phyloP scores from a whole-genome alignment of 805 yeast genomes.

The Candida succiphila region DNA sequence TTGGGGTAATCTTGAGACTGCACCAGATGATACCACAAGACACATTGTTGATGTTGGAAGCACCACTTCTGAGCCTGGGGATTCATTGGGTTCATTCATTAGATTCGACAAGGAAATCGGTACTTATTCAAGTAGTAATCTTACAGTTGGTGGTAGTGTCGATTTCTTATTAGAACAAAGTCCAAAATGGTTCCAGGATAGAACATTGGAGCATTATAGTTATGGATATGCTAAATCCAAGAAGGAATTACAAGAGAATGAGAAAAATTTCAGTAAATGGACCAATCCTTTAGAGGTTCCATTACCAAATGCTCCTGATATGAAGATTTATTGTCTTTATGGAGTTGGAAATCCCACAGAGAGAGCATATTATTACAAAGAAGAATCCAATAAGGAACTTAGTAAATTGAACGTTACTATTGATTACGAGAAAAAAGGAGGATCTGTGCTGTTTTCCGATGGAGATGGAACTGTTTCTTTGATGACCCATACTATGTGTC shows the following conservation, averaged over 20 bases:
- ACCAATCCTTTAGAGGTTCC: constrained; percentile 89
- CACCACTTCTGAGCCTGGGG: constrained; percentile 6
- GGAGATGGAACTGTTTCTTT: constrained; percentile 96
- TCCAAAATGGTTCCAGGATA: constrained; percentile 65
- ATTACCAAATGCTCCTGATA: constrained; percentile 86
- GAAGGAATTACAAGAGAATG: constrained; percentile 52
- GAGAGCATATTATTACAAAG: constrained; percentile 79
- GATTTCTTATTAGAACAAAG: constrained; percentile 53
- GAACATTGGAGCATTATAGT: constrained; percentile 66
- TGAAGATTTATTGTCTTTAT: constrained; percentile 82
- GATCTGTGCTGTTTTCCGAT: constrained; percentile 75
- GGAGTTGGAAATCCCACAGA: constrained; percentile 98
- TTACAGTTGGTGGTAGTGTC: constrained; percentile 60
- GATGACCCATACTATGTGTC: constrained; percentile 82
- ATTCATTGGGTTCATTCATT: constrained; percentile 58
- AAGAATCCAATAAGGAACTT: constrained; percentile 43
- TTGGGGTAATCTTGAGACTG: constrained; percentile 67
- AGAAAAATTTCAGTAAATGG: constrained; percentile 76
- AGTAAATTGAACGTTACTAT: constrained; percentile 61
- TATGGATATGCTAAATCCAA: constrained; percentile 60
- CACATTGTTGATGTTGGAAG: neutral
- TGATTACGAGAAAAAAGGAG: constrained; percentile 44
- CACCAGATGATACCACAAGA: constrained; percentile 60
- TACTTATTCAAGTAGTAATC: constrained; percentile 33
- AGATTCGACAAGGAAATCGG: constrained; percentile 44